Evolutionary conservation across 352 stramenopile genomes (phyloP).

Genomic region (Globisporangium emineosum): DNA sequence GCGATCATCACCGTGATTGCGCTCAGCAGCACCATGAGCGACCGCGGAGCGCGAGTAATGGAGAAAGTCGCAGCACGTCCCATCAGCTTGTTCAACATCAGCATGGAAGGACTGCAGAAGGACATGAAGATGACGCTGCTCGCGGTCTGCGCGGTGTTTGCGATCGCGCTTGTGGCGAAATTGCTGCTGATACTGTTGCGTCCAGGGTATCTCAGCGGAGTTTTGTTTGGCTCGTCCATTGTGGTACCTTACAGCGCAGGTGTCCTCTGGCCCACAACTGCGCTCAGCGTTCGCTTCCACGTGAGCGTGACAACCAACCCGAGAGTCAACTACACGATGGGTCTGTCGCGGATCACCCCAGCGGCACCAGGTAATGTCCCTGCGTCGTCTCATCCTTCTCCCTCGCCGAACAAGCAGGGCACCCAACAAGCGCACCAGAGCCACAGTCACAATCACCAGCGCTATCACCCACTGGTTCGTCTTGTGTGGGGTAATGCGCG

Average conservation of each 20-base stretch:
- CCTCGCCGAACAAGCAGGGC: neutral
- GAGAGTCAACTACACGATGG: neutral
- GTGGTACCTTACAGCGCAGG: conserved; percentile 17
- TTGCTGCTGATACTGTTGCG: conserved; percentile 5
- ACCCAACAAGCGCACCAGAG: neutral
- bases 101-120: conserved; percentile 16
- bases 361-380: neutral
- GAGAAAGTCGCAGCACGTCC: conserved; percentile 1
- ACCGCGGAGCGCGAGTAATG: neutral
- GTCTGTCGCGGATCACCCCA: neutral
- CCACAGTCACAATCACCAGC: neutral
- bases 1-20: conserved; percentile 14
- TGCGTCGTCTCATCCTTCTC: neutral
- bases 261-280: conserved; percentile 17
- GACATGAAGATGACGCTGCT: conserved; percentile 22
- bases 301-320: neutral
- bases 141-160: conserved; percentile 9
- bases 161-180: conserved; percentile 10
- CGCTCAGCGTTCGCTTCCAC: conserved; percentile 12
- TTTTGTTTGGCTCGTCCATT: conserved; percentile 13
- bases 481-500: neutral
- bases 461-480: neutral
- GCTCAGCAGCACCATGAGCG: neutral
- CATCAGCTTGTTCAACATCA: conserved; percentile 18
- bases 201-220: neutral